Conservation (phyloP, 768 basidiomycete genomes). For the Auriculariales sp. region DNA sequence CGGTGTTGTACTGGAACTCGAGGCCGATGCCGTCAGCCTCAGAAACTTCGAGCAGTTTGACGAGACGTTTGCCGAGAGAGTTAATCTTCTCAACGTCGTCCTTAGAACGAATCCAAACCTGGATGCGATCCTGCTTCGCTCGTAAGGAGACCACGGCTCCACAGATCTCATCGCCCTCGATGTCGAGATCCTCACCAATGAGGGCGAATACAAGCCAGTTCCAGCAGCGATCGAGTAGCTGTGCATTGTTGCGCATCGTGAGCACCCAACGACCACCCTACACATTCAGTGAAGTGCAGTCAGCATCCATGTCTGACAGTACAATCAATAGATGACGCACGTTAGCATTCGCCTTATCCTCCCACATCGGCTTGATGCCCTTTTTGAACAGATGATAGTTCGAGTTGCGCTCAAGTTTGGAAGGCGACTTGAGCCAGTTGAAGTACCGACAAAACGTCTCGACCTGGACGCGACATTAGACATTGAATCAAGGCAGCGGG, state of each 20-base stretch:
- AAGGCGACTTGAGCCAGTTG: slow-evolving; percentile 89
- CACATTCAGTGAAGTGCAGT: slow-evolving; percentile 1
- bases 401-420: slow-evolving; percentile 73
- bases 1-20: slow-evolving; percentile 86
- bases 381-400: slow-evolving; percentile 95
- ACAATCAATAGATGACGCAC: no score
- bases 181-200: slow-evolving; percentile 58
- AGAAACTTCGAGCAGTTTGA: slow-evolving; percentile 70
- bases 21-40: slow-evolving; percentile 76
- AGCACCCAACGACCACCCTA: slow-evolving; percentile 87
- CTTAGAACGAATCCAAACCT: slow-evolving; percentile 78
- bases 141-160: slow-evolving; percentile 72
- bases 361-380: slow-evolving; percentile 96
- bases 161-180: slow-evolving; percentile 53
- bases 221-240: slow-evolving; percentile 77
- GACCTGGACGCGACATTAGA: slow-evolving; percentile 15
- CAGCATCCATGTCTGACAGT: no score
- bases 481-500: neutral
- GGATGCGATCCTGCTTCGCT: slow-evolving; percentile 79
- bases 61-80: slow-evolving; percentile 66
- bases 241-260: slow-evolving; percentile 76
- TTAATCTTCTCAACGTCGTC: slow-evolving; percentile 80
- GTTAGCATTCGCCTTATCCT: slow-evolving; percentile 79
- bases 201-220: slow-evolving; percentile 82
- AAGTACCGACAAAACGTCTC: slow-evolving; percentile 84